Percentiles rank a stretch among this genome's conserved stretches.
Conservation (phyloP, 257 asterid genomes). For the Verbascum thapsus region DNA sequence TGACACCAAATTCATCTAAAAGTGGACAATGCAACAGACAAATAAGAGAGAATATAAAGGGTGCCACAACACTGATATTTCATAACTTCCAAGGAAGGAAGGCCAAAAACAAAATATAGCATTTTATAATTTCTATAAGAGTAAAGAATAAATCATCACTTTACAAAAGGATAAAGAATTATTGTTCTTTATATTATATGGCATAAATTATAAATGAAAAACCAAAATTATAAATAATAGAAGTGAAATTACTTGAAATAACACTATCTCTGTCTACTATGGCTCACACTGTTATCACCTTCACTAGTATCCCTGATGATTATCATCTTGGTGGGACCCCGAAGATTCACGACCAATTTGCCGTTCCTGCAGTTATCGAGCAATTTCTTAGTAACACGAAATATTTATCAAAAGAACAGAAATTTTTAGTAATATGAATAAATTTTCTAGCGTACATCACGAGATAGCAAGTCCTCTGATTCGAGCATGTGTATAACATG, state of each 20-base stretch:
- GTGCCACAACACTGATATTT: no score
- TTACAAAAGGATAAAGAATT: slow-evolving; percentile 33
- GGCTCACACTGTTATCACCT: slow-evolving; percentile 51
- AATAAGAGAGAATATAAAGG: no score
- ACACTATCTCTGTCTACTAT: slow-evolving; percentile 49
- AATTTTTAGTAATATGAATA: background rate
- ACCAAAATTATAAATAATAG: slow-evolving; percentile 3
- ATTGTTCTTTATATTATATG: background rate
- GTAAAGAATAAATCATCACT: slow-evolving; percentile 36
- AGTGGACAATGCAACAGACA: no score
- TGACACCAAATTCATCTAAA: no score
- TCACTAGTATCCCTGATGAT: slow-evolving; percentile 41
- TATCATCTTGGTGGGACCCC: slow-evolving; percentile 46
- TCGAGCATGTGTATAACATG: slow-evolving; percentile 92
- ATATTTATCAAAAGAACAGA: background rate
- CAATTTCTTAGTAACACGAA: slow-evolving; percentile 2
- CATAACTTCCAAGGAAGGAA: no score
- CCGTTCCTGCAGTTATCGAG: slow-evolving; percentile 55
- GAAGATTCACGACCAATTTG: slow-evolving; percentile 50
- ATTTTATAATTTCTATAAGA: slow-evolving; percentile 30
- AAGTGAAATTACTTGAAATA: background rate
- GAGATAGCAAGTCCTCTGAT: slow-evolving; percentile 73
- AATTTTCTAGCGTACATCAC: slow-evolving; percentile 55
- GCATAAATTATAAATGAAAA: slow-evolving; percentile 16
- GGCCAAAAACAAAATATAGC: slow-evolving; percentile 25